phyloP scores from a whole-genome alignment of 2,329 filamentous ascomycete genomes.

The Thielaviopsis punctulata region DNA sequence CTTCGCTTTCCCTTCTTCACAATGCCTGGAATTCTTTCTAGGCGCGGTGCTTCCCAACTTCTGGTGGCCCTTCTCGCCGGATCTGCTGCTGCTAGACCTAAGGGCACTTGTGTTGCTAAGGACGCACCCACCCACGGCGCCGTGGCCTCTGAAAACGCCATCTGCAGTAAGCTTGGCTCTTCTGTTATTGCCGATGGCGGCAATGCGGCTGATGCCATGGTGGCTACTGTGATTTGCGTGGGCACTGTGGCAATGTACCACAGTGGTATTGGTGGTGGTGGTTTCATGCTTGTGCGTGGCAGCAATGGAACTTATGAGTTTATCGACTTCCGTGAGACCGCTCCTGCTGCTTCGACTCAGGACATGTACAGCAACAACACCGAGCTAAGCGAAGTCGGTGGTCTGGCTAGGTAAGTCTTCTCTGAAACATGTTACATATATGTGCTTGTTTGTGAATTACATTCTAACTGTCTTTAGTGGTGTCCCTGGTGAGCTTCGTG shows the following conservation, averaged over 20 bases:
- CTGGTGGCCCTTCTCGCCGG: conserved; percentile 5
- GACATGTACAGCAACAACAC: conserved; percentile 66
- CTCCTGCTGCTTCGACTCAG: conserved; percentile 59
- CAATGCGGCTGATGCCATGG: conserved; percentile 49
- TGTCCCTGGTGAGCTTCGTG: conserved; percentile 54
- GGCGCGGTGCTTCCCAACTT: conserved; percentile 6
- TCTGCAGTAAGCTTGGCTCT: conserved; percentile 43
- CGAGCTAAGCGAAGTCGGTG: conserved; percentile 46
- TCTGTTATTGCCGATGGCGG: conserved; percentile 40
- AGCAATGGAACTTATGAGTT: conserved; percentile 54
- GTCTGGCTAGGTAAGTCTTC: conserved; percentile 50
- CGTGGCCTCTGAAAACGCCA: conserved; percentile 40
- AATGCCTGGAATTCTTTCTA: conserved; percentile 8
- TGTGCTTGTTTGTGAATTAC: background rate
- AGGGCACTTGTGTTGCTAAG: background rate
- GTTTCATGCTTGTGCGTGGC: conserved; percentile 57
- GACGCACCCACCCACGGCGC: conserved; percentile 26
- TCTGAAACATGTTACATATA: no score
- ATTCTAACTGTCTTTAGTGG: conserved; percentile 24
- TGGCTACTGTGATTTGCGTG: conserved; percentile 47
- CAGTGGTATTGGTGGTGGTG: conserved; percentile 57
- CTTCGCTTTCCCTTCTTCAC: background rate
- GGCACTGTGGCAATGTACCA: conserved; percentile 50
- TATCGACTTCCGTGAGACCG: conserved; percentile 73
- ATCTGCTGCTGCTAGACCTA: background rate